phyloP scores from a whole-genome alignment of 257 asterid species.

The Przewalskia tangutica region DNA sequence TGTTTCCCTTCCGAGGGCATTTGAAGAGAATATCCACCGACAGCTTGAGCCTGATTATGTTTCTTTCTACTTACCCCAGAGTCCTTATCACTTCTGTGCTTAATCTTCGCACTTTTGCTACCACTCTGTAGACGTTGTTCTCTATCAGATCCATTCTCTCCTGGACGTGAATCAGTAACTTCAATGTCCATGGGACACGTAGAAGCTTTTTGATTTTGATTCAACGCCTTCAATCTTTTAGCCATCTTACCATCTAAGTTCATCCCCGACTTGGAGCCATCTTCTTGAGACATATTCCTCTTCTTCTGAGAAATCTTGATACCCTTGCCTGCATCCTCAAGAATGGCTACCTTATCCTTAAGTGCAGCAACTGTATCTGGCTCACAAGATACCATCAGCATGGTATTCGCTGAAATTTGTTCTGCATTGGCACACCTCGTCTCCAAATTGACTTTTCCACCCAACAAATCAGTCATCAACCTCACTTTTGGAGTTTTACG shows the following conservation, averaged over 20 bases:
- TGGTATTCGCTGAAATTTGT: conserved; percentile 13
- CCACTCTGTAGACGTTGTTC: conserved; percentile 10
- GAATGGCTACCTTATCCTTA: conserved; percentile 7
- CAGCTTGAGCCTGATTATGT: conserved; percentile 14
- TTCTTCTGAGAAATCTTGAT: conserved; percentile 32
- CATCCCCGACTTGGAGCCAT: conserved; percentile 14
- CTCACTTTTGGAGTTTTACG: conserved; percentile 46
- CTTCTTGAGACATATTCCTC: conserved; percentile 28
- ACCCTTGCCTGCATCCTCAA: conserved; percentile 12
- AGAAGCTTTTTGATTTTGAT: conserved; percentile 11
- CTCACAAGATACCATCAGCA: conserved; percentile 17
- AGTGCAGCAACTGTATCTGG: conserved; percentile 16
- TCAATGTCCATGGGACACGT: conserved; percentile 18
- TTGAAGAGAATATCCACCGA: conserved; percentile 9
- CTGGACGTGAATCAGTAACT: conserved; percentile 20
- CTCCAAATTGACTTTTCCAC: conserved; percentile 18
- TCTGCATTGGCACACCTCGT: conserved; percentile 5
- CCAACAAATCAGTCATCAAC: conserved; percentile 48
- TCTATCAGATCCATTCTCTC: conserved; percentile 20
- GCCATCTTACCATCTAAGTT: conserved; percentile 5
- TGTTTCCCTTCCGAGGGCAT: conserved; percentile 5
- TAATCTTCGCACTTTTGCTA: conserved; percentile 12
- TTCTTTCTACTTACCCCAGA: conserved; percentile 16
- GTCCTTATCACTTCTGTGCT: conserved; percentile 22
- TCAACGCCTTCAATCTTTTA: conserved; percentile 22